These are phyloP conservation scores for Metschnikowia continentalis DNA, from an alignment of 805 yeast genomes.

Conservation along the genomic window DNA sequence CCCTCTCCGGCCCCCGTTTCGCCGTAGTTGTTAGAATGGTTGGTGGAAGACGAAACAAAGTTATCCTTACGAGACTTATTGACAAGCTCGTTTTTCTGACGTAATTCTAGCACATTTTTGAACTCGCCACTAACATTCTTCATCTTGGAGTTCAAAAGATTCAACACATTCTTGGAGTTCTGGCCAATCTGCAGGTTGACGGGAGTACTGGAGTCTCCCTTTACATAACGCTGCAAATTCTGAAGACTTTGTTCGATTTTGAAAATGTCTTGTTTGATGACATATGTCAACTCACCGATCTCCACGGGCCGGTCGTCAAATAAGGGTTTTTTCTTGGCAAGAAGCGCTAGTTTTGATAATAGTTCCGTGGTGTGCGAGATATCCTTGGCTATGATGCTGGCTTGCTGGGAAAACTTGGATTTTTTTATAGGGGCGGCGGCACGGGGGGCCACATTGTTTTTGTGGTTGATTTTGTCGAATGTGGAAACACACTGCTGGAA, in stretches of 20 bases:
- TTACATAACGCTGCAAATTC: constrained; percentile 51
- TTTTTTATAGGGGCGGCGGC: constrained; percentile 22
- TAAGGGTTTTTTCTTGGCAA: constrained; percentile 86
- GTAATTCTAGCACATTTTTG: constrained; percentile 78
- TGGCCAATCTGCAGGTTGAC: constrained; percentile 61
- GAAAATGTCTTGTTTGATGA: constrained; percentile 82
- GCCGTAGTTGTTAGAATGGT: constrained; percentile 23
- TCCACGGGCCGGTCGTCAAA: constrained; percentile 94
- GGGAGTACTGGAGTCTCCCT: constrained; percentile 39
- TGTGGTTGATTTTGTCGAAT: constrained; percentile 54
- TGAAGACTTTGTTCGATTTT: constrained; percentile 70
- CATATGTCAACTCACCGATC: constrained; percentile 84
- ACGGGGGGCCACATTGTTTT: constrained; percentile 19
- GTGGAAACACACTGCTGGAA: constrained; percentile 87
- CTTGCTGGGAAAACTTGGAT: constrained; percentile 51
- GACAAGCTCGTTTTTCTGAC: constrained; percentile 80
- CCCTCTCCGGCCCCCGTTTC: constrained; percentile 23
- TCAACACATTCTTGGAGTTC: constrained; percentile 83
- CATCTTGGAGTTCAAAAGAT: constrained; percentile 80
- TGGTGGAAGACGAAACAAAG: constrained; percentile 54
- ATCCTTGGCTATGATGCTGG: constrained; percentile 82
- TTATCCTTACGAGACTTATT: constrained; percentile 81
- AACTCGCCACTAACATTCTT: constrained; percentile 91
- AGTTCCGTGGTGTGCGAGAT: constrained; percentile 81
- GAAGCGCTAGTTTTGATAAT: constrained; percentile 70